These are phyloP conservation scores for Vickermania spadyakhi DNA, from an alignment of 208 protist species.

Conservation along the genomic window DNA sequence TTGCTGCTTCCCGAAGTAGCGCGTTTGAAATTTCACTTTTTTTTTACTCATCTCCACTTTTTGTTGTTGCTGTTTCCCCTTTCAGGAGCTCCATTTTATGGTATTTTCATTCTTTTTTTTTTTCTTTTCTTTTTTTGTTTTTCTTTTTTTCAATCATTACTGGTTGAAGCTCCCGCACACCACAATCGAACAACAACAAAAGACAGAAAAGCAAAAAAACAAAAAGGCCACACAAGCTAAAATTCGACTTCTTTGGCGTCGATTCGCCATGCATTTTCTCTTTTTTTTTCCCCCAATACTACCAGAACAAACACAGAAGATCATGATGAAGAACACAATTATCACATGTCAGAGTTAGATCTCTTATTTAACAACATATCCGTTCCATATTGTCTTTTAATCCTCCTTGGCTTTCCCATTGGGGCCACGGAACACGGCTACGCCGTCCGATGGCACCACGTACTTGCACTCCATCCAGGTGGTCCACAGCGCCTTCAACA, in stretches of 20 bases:
- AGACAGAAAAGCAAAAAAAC: no score
- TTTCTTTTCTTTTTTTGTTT: conserved; percentile 2
- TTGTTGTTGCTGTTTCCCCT: no score
- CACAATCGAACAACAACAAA: no score
- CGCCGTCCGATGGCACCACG: conserved; percentile 62
- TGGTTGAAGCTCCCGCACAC: background rate
- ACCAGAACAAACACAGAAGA: no score
- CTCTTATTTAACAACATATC: no score
- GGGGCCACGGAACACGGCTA: conserved; percentile 34
- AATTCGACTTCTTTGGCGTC: no score
- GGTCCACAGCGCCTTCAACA: conserved; percentile 31
- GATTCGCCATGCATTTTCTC: no score
- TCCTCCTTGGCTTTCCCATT: background rate
- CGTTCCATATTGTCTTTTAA: background rate
- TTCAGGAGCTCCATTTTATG: background rate
- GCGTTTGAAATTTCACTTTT: background rate
- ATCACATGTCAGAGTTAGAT: no score
- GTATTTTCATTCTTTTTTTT: conserved; percentile 1
- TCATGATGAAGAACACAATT: no score
- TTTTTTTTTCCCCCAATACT: no score
- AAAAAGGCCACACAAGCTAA: no score
- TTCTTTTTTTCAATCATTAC: conserved; percentile 3
- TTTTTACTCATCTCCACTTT: background rate
- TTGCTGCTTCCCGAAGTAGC: no score
- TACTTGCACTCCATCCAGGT: conserved; percentile 64